These are phyloP conservation scores for Sugiyamaella grinbergsii DNA, from an alignment of 1,139 yeast genomes.

Conservation along the genomic window DNA sequence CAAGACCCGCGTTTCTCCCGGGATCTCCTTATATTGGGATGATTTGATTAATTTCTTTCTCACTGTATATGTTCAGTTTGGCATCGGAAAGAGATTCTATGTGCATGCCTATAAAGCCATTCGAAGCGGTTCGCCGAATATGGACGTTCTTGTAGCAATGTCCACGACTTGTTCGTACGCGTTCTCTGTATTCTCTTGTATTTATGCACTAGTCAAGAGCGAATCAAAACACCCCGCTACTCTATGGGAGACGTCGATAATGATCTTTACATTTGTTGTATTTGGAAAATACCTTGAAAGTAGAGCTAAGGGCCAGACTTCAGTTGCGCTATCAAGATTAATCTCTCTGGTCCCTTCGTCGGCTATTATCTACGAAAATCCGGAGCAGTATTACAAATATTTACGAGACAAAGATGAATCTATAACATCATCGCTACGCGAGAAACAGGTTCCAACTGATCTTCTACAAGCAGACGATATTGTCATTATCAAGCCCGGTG, in stretches of 20 bases:
- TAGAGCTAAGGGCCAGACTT: constrained; percentile 91
- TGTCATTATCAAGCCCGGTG: constrained; percentile 80
- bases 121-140: constrained; percentile 77
- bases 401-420: constrained; percentile 19
- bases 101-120: constrained; percentile 66
- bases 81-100: constrained; percentile 65
- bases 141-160: constrained; percentile 88
- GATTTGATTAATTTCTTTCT: constrained; percentile 63
- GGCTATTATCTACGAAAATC: constrained; percentile 56
- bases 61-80: constrained; percentile 68
- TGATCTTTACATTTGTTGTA: constrained; percentile 81
- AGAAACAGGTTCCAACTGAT: constrained; percentile 61
- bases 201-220: constrained; percentile 46
- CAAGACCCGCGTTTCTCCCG: constrained; percentile 29
- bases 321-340: constrained; percentile 79
- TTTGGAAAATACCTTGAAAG: constrained; percentile 91
- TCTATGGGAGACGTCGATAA: constrained; percentile 82
- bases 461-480: constrained; percentile 76
- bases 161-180: constrained; percentile 79
- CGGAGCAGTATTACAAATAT: constrained; percentile 24
- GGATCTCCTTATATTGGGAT: constrained; percentile 44
- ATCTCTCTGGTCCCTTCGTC: constrained; percentile 78
- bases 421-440: constrained; percentile 25
- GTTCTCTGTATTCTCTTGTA: constrained; percentile 67
- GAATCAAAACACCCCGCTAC: constrained; percentile 57